Conservation (phyloP, 1,139 yeast genomes). For the Nakaseomyces sp. region DNA sequence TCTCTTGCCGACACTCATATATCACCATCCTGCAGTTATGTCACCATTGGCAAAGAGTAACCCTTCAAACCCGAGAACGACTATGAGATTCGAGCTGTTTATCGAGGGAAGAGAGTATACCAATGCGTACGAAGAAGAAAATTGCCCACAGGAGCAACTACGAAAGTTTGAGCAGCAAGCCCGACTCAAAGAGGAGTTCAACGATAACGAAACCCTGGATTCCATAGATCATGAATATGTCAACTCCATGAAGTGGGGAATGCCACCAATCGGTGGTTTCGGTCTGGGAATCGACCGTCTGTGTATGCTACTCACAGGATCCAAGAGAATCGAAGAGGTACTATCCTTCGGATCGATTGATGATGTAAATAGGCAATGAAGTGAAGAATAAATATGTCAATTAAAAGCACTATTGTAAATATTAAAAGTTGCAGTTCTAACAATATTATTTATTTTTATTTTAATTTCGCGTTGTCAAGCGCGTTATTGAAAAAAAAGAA, state of each 20-base stretch:
- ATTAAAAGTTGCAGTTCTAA: too few relatives aligned
- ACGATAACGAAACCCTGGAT: conserved; percentile 54
- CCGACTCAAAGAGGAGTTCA: conserved; percentile 36
- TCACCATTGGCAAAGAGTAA: conserved; percentile 73
- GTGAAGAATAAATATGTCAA: too few relatives aligned
- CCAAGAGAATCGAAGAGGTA: conserved; percentile 67
- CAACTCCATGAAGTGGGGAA: conserved; percentile 75
- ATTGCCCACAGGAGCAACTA: conserved; percentile 65
- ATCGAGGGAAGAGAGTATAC: conserved; percentile 74
- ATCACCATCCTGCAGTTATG: conserved; percentile 74
- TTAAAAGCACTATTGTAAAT: too few relatives aligned
- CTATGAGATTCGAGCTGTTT: conserved; percentile 68
- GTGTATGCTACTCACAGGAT: conserved; percentile 65
- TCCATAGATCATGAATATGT: conserved; percentile 64
- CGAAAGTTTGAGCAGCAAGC: conserved; percentile 54
- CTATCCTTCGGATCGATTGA: conserved; percentile 72
- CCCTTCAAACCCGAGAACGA: conserved; percentile 10
- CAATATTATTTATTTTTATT: too few relatives aligned
- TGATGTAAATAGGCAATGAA: conserved; percentile 54
- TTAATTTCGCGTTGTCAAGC: too few relatives aligned
- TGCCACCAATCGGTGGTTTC: conserved; percentile 98
- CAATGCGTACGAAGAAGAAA: conserved; percentile 96
- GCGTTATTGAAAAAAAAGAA: too few relatives aligned
- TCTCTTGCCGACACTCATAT: conserved; percentile 57
- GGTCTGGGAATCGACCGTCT: conserved; percentile 90